These are phyloP conservation scores for Ascochyta lentis DNA, from an alignment of 2,329 filamentous ascomycete species.

Conservation along the genomic window DNA sequence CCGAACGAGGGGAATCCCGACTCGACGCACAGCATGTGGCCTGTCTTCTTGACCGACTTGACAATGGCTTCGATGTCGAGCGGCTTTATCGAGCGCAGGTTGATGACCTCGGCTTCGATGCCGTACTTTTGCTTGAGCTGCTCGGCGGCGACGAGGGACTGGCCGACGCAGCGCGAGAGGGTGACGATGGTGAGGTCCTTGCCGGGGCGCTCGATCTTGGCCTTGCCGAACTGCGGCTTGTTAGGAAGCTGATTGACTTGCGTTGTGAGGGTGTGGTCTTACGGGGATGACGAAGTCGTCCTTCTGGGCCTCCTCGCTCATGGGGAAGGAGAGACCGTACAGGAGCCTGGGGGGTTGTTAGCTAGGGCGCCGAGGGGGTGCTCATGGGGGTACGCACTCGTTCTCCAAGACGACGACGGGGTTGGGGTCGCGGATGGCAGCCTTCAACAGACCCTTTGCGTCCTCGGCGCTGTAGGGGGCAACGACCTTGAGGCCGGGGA, in stretches of 20 bases:
- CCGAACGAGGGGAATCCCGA: slow-evolving; percentile 96
- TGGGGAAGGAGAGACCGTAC: slow-evolving; percentile 94
- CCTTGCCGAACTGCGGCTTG: slow-evolving; percentile 78
- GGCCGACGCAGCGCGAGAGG: slow-evolving; percentile 93
- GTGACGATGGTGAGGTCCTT: slow-evolving; percentile 97
- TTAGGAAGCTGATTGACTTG: slow-evolving; percentile 15
- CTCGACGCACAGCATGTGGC: slow-evolving; percentile 87
- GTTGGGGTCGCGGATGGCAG: slow-evolving; percentile 97
- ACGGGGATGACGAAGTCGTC: slow-evolving; percentile 92
- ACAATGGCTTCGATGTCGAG: slow-evolving; percentile 94
- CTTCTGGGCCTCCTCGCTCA: slow-evolving; percentile 95
- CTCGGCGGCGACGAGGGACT: slow-evolving; percentile 86
- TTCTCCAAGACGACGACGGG: slow-evolving; percentile 76
- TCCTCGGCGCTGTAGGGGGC: slow-evolving; percentile 96
- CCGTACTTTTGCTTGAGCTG: slow-evolving; percentile 95
- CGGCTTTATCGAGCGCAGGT: slow-evolving; percentile 96
- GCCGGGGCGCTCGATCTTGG: slow-evolving; percentile 95
- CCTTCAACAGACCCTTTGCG: slow-evolving; percentile 97
- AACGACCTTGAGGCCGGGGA: slow-evolving; percentile 96
- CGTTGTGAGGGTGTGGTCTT: slow-evolving; percentile 25
- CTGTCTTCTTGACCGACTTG: slow-evolving; percentile 98
- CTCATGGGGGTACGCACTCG: slow-evolving; percentile 47
- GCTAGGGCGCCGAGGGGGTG: background rate
- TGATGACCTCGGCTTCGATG: slow-evolving; percentile 94
- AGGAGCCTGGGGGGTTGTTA: slow-evolving; percentile 63